Evolutionary conservation across 169 alveolate genomes (phyloP), one percentile per base, ranked within the genome.

Genomic region (Plasmodium knowlesi): DNA sequence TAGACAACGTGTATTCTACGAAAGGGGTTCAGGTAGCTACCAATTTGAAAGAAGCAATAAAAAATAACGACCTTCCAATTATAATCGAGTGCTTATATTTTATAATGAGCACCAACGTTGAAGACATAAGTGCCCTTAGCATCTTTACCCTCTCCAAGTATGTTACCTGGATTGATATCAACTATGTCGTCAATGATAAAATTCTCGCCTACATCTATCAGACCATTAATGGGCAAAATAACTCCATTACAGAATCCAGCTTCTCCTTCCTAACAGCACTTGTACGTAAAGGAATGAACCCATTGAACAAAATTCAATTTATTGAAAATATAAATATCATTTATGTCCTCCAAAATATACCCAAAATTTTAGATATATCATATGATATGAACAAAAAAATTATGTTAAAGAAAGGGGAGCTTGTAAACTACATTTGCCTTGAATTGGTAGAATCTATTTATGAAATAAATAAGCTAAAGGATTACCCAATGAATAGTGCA

Each of bases 121-220:
- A 78, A 37, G 83, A 79, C 14, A 30, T 19, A 6, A 89, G 83
- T 32, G 16, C 90, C 4, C 50, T 89, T 22, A 37, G 83, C 19
- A 89, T 89, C 8, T 79, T 89, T 37, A 89, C 94, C 32, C 74
- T 89, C 22, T 78, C 94, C 9, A 89, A 89, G 71, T 89, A 89
- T 89, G 83, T 89, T 6, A 14, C 94, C 16, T 89, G 94, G 94
- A 89, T 89, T 14, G 94, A 89, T 34, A 72, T 89, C 39, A 89
- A 89, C 71, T 89, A 89, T 46, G 94, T 89, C 2, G 94, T 67
- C 10, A 89, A 89, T 43, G 94, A 89, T 30, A 89, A 89, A 50
- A 80, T 89, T 16, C 50, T 89, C 10, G 72, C 78, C 25, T 79
- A 34, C 54, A 79, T 89, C 10, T 89, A 89, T 43, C 88, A 89